Evolutionary conservation across 225 moss, liverwort and hornwort species (phyloP), one percentile per base, ranked within the genome.

Genomic region (Neckera pumila): DNA sequence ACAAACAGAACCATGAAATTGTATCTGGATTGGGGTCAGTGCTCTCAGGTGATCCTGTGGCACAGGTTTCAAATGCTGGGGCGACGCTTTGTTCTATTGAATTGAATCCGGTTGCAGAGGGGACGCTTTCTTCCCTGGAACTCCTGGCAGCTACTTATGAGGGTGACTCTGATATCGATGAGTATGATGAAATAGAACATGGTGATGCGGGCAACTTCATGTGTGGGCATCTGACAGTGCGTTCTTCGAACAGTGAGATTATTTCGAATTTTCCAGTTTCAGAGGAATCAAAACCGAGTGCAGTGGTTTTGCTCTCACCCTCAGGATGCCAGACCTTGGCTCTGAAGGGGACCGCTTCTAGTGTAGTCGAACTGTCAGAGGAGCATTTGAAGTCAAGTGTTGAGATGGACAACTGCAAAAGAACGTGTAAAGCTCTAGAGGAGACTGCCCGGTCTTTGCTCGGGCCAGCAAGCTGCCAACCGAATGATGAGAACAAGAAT

Each of bases 71-170:
- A 61, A 73, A 87, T 69, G 59, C 76, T 86, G 88, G 84, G 71
- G 89, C 42, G 30, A 80, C 84, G 14, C 59, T 79, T n/a, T 86
- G 60, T 74, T 70, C 47, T 83, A 57, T 51, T 69, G 89, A 88
- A 69, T 56, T 58, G 51, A 82, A 87, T 53, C 38, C 83, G 83
- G 45, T 79, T 85, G 86, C 53, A 60, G 89, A 88, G 66, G 82
- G 70, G 78, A 63, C 60, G 23, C 88, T 96, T 78, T 98, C 98
- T 82, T 95, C 98, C 30, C 91, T 97, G 81, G 94, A 96, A 85
- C 95, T 98, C 77, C 90, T 98, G 84, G 95, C 95, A 67, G 95
- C 94, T 91, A 91, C 91, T 87, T 98, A 98, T 89, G 97, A 96
- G 59, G 92, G 91, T 59, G 92, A 86, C 84, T 97, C 96, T 85